phyloP scores from a whole-genome alignment of 352 stramenopile genomes.

The Globisporangium lucens region DNA sequence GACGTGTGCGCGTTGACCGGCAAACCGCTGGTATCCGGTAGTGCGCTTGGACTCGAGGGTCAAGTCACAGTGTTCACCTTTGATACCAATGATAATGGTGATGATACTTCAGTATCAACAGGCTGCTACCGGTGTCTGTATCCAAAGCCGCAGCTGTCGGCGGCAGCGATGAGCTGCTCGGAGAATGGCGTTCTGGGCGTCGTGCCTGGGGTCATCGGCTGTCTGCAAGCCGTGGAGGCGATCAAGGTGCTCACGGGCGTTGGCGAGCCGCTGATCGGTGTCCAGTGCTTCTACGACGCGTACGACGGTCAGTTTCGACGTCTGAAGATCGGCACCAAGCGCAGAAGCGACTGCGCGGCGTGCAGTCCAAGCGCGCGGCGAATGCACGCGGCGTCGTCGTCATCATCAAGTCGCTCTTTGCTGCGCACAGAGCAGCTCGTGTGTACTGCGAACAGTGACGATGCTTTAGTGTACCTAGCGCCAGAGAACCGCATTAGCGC shows the following conservation, averaged over 20 bases:
- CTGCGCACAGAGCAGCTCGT: neutral
- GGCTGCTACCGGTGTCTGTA: slow-evolving; percentile 98
- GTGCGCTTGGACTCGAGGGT: slow-evolving; percentile 94
- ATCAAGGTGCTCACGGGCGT: slow-evolving; percentile 89
- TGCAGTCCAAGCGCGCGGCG: slow-evolving; percentile 19
- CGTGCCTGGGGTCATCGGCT: slow-evolving; percentile 93
- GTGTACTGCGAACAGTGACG: neutral
- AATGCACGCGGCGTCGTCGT: neutral
- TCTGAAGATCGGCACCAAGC: slow-evolving; percentile 46
- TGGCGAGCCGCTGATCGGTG: slow-evolving; percentile 50
- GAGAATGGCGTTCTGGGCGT: slow-evolving; percentile 97
- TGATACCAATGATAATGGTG: neutral
- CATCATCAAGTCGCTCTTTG: neutral
- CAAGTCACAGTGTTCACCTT: slow-evolving; percentile 96
- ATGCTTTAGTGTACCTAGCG: neutral
- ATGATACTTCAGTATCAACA: slow-evolving; percentile 19
- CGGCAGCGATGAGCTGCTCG: slow-evolving; percentile 79
- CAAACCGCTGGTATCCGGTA: slow-evolving; percentile 93
- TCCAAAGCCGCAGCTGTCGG: slow-evolving; percentile 62
- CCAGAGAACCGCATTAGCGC: slow-evolving; percentile 32
- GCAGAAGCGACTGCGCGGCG: slow-evolving; percentile 31
- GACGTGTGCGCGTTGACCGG: slow-evolving; percentile 87
- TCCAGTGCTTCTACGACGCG: slow-evolving; percentile 79
- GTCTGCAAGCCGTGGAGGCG: slow-evolving; percentile 91
- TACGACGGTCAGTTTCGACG: slow-evolving; percentile 69